phyloP scores from a whole-genome alignment of 2,329 filamentous ascomycete species.

The Cladorrhinum sp. region DNA sequence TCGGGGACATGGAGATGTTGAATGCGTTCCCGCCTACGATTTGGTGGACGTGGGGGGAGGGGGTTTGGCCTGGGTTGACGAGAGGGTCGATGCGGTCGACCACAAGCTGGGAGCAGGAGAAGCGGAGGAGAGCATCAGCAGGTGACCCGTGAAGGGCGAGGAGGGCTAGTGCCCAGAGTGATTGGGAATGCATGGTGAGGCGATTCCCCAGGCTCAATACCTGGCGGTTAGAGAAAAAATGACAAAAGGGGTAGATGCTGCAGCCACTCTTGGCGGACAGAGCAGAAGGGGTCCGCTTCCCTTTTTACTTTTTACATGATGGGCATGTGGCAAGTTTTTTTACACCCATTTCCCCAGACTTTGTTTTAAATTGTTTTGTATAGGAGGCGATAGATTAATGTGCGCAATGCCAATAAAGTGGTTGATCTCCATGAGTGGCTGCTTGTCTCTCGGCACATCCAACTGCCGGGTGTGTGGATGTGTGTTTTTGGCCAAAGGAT shows the following conservation, averaged over 20 bases:
- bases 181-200: slow-evolving; percentile 10
- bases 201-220: neutral
- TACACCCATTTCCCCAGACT: neutral
- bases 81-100: slow-evolving; percentile 24
- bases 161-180: slow-evolving; percentile 12
- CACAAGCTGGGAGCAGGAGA: slow-evolving; percentile 23
- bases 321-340: neutral
- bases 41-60: slow-evolving; percentile 24
- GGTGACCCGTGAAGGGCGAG: slow-evolving; percentile 10
- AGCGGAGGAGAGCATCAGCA: slow-evolving; percentile 19
- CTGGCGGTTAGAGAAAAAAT: neutral
- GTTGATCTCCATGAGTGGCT: neutral
- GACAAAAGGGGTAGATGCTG: neutral
- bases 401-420: neutral
- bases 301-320: neutral
- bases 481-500: neutral
- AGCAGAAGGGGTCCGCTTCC: neutral
- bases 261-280: neutral
- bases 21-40: slow-evolving; percentile 34
- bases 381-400: neutral
- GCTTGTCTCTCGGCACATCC: neutral
- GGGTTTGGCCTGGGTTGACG: slow-evolving; percentile 19
- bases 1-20: slow-evolving; percentile 37
- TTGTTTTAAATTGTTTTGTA: neutral
- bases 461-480: neutral